These are phyloP conservation scores for Diaporthe helianthi DNA, from an alignment of 2,329 filamentous ascomycete genomes.

Conservation along the genomic window DNA sequence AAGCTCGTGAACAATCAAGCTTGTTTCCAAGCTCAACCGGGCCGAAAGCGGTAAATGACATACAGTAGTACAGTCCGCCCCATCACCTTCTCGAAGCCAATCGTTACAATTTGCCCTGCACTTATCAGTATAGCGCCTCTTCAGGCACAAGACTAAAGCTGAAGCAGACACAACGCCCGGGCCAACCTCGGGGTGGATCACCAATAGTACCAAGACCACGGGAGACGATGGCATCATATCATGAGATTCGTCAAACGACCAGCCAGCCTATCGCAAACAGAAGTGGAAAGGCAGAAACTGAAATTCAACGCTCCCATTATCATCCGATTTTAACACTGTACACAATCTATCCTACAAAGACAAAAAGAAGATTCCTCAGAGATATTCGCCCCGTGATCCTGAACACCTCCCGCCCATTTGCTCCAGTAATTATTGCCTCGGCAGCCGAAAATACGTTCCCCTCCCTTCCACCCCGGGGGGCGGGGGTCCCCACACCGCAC, in stretches of 20 bases:
- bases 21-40: slow-evolving; percentile 23
- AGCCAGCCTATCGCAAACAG: background rate
- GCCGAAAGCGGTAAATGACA: no score
- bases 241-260: slow-evolving; percentile 22
- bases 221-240: slow-evolving; percentile 24
- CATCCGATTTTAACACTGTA: background rate
- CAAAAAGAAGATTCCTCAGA: slow-evolving; percentile 14
- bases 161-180: slow-evolving; percentile 3
- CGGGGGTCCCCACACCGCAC: background rate
- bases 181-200: slow-evolving; percentile 17
- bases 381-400: background rate
- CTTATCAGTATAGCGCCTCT: background rate
- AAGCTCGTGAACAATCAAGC: slow-evolving; percentile 16
- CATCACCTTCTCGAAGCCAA: background rate
- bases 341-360: background rate
- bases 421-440: slow-evolving; percentile 20
- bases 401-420: slow-evolving; percentile 1
- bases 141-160: background rate
- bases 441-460: background rate
- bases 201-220: background rate
- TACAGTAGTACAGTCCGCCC: background rate
- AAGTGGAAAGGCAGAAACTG: background rate
- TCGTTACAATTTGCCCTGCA: background rate
- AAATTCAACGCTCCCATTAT: background rate
- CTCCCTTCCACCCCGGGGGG: no score